Evolutionary conservation across 148 eudicot genomes (phyloP), one percentile per base, ranked within the genome.

Genomic region (Fagopyrum esculentum): DNA sequence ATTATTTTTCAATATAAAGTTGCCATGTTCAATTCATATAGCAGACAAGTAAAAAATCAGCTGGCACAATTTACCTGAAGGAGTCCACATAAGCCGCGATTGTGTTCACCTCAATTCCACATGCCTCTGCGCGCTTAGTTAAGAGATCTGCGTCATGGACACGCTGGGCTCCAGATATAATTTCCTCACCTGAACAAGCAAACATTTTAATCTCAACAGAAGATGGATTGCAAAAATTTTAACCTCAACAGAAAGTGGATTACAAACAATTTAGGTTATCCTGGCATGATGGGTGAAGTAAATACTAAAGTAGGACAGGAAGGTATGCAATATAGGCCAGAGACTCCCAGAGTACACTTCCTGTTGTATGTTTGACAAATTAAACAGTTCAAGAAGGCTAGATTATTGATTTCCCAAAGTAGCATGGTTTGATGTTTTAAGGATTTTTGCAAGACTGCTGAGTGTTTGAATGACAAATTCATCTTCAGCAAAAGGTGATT

Each of bases 141-240:
- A 94, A 72, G 45, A 87, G 79, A 16, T 83, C 92, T 29, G 98
- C 87, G 64, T 87, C 80, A 73, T 94, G 98, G 56, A 91, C 82
- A 89, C 98, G 97, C 74, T 91, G 98, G 73, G 98, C 98, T 85
- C 98, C 98, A n/a, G 98, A 94, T 68, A 94, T 91, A 9, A 94
- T 94, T 81, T 94, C 98, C 84, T 94, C 97, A 47, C 98, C 98
- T 94, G 77, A 72, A 74, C 19, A 66, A 66, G 71, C 47, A 43
- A 15, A 35, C 47, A 12, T 43, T 66, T 66, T 35, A 66, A 22
- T 43, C 22, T 22, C 22, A 12, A n/a, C 30, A n/a, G 71, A 40
- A 66, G 71, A 66, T 64, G 19, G 26, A 22, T 22, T 22, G 71
- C 47, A 43, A 15, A 35, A 17, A 12, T 43, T 66, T 66, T 35